Conservation (phyloP, 345 rosid species). For the Corchorus olitorius region DNA sequence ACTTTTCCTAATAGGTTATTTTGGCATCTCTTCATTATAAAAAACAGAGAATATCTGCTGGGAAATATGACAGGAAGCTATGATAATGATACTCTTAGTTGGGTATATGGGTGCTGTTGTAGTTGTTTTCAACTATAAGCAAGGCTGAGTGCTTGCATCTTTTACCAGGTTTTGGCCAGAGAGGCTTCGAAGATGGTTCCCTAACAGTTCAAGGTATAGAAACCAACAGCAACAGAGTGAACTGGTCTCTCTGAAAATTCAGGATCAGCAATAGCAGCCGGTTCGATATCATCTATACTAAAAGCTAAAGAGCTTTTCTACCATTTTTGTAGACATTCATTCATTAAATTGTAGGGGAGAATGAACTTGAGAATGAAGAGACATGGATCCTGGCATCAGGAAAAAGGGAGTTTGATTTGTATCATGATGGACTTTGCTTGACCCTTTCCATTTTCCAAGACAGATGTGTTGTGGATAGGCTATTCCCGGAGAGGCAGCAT, state of each 20-base stretch:
- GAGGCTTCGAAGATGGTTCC: conserved; percentile 63
- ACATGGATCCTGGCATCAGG: neutral
- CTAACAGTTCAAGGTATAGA: conserved; percentile 44
- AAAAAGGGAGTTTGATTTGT: neutral
- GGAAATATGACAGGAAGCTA: conserved; percentile 1
- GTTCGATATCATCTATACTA: neutral
- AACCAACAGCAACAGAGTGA: conserved; percentile 69
- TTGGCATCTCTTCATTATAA: neutral
- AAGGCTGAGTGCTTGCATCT: conserved; percentile 18
- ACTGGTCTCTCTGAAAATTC: conserved; percentile 62
- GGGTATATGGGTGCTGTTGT: neutral
- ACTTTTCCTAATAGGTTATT: neutral
- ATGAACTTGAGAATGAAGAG: neutral
- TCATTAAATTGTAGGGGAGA: conserved; percentile 2
- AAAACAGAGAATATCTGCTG: neutral
- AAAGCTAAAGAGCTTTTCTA: conserved; percentile 7
- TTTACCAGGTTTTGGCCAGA: conserved; percentile 72
- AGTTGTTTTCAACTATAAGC: neutral
- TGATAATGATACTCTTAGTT: neutral
- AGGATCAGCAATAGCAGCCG: conserved; percentile 59
- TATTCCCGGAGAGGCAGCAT: neutral
- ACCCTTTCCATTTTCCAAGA: neutral
- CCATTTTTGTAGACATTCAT: neutral
- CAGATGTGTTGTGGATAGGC: neutral
- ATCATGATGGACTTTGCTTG: neutral